These are phyloP conservation scores for Citrus maxima DNA, from an alignment of 345 rosid species.

Conservation along the genomic window DNA sequence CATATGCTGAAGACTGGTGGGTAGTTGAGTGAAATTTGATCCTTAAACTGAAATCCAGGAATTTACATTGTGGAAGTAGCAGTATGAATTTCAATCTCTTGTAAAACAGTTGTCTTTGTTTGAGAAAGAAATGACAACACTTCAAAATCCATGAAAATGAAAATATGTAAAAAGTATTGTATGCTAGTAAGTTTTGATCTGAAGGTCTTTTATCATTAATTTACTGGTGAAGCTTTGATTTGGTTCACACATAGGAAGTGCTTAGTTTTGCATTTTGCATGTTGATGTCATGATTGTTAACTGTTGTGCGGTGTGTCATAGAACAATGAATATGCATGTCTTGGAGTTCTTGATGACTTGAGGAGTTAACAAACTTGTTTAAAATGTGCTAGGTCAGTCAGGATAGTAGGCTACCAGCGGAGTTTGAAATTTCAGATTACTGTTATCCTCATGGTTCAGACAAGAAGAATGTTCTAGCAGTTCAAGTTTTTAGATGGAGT, in stretches of 20 bases:
- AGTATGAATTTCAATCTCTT: too few species aligned
- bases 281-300: not conserved
- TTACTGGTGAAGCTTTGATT: not conserved
- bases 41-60: not conserved
- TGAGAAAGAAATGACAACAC: not conserved
- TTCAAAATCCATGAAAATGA: not conserved
- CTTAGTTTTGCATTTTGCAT: not conserved
- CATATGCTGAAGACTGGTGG: not conserved
- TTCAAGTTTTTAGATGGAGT: constrained; percentile 98
- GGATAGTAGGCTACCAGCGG: constrained; percentile 98
- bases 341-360: not conserved
- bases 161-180: not conserved
- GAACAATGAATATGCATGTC: not conserved
- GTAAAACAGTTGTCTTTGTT: too few species aligned
- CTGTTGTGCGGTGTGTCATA: not conserved
- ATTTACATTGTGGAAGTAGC: too few species aligned
- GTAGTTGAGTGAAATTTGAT: not conserved
- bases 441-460: constrained; percentile 71
- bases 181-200: not conserved
- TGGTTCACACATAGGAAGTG: not conserved
- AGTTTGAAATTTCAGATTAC: constrained; percentile 91
- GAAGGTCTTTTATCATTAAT: not conserved
- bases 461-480: constrained; percentile 83
- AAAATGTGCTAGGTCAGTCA: constrained; percentile 54
- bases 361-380: constrained; percentile 16